These are phyloP conservation scores for Candida gorgasii DNA, from an alignment of 805 yeast genomes.

Conservation along the genomic window DNA sequence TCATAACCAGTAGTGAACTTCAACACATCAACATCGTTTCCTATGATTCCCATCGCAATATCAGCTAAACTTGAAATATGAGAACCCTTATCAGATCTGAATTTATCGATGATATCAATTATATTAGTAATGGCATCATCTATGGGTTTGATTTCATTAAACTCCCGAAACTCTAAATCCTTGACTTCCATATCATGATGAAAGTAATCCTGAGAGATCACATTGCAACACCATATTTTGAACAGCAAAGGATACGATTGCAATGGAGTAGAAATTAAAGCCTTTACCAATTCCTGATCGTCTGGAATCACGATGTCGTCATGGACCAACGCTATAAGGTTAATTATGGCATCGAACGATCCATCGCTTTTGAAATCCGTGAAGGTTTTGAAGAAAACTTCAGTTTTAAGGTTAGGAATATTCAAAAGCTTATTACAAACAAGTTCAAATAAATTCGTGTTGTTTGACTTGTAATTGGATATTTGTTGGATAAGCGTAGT, in stretches of 20 bases:
- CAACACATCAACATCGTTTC: not conserved
- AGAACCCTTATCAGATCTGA: not conserved
- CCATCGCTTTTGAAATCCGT: not conserved
- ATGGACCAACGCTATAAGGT: not conserved
- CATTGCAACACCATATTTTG: constrained; percentile 23
- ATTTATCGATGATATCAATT: not conserved
- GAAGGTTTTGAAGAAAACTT: not conserved
- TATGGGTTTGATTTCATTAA: not conserved
- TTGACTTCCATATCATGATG: constrained; percentile 1
- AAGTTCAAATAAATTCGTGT: not conserved
- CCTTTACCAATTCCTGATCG: constrained; percentile 9
- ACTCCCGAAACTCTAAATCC: constrained; percentile 1
- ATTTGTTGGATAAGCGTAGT: not conserved
- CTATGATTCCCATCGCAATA: constrained; percentile 4
- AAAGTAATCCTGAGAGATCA: constrained; percentile 4
- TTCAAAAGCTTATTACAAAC: not conserved
- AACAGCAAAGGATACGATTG: constrained; percentile 16
- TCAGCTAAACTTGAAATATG: constrained; percentile 9
- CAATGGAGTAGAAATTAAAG: constrained; percentile 6
- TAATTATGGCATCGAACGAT: not conserved
- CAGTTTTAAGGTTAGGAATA: not conserved
- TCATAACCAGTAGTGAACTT: not conserved
- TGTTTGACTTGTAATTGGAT: not conserved
- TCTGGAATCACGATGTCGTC: not conserved
- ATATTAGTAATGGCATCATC: constrained; percentile 1